Evolutionary conservation across 1,139 yeast genomes (phyloP), one percentile per base, ranked within the genome.

Genomic region (Sugiyamaella paludigena): DNA sequence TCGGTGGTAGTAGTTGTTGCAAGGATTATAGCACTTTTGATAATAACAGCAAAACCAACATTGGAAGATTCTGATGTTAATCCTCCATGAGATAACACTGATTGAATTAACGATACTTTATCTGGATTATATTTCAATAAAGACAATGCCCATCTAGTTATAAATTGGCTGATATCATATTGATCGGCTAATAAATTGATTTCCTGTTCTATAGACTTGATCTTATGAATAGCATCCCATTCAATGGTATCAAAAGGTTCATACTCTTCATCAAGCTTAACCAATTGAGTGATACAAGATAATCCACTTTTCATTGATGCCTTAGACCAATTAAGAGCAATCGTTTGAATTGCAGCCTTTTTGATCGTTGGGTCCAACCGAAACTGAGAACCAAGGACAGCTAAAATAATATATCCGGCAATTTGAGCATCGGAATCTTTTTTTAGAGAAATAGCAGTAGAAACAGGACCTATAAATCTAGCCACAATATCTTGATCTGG

Each of bases 381-480:
- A 40, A 83, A 76, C 44, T 92, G 82, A 1, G 94, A 77, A 2
- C 85, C 78, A 46, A 91, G 72, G 1, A 92, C 96, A 0, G 94
- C 79, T 32, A 91, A 65, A 11, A 89, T 73, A 48, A 95, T 86
- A 64, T 86, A 92, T 2, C 92, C 88, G 29, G 96, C 84, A 55
- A 87, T 77, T 64, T 84, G 94, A 44, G 84, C 77, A 61, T 88
- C 95, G 34, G 78, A 72, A 30, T 77, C 75, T 42, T 58, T 56
- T 34, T 54, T 56, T 36, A 60, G 54, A 1, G 63, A 53, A 12
- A 72, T 47, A 2, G 64, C 58, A 30, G 58, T 62, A 8, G 75
- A 65, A 8, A 71, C 51, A 31, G 55, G 57, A 62, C 56, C 91
- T 82, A 56, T 80, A 69, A 40, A 76, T 66, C 68, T 79, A 36